Base-by-base conservation (phyloP, 2,329 filamentous ascomycete species). In the Colletotrichum nymphaeae region DNA sequence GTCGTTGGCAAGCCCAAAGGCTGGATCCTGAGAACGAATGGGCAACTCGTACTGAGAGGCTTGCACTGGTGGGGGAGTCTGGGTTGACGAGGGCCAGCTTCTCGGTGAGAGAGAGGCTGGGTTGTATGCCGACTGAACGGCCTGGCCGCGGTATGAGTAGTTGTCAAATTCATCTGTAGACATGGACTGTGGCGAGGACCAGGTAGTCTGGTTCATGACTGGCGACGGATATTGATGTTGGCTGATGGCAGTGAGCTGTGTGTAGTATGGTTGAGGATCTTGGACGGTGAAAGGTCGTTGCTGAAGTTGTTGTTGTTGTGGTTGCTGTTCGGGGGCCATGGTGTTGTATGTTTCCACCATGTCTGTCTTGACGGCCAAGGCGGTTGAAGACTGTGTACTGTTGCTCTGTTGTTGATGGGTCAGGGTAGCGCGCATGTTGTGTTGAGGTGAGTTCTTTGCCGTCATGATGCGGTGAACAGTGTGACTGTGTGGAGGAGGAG, bases 121-220 rank as follows among this genome's bases (percentile, higher is more conserved):
- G 67, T 79, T 78, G 75, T 81, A 81, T 64, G 74, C 77, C 52
- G 76, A 56, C 16, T 74, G 64, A 19, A 76, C 77, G 4, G 82
- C 80, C 11, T 82, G 83, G 35, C 77, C 79, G 63, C 80, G 78
- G 75, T 81, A 82, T 56, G 80, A 80, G 66, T 81, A 81, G 70
- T 79, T 79, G 24, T 85, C 84, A 60, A 81, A 78, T 28, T 85
- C 84, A 42, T 84, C 81, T 49, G 79, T 78, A 14, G 79, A 78
- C 9, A 79, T 78, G 9, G 75, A 74, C 12, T 82, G 83, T 35
- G 85, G 83, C 30, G 83, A 85, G 46, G 80, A 79, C 79, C 82
- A 83, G 62, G 60, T 30, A 12, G 68, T 32, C 42, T 72, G 68
- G 57, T 53, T 63, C 72, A 67, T 63, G 37, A n/a, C 57, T 28